Evolutionary conservation across 73 alveolate genomes (phyloP).

Genomic region (Tetrahymena thermophila): DNA sequence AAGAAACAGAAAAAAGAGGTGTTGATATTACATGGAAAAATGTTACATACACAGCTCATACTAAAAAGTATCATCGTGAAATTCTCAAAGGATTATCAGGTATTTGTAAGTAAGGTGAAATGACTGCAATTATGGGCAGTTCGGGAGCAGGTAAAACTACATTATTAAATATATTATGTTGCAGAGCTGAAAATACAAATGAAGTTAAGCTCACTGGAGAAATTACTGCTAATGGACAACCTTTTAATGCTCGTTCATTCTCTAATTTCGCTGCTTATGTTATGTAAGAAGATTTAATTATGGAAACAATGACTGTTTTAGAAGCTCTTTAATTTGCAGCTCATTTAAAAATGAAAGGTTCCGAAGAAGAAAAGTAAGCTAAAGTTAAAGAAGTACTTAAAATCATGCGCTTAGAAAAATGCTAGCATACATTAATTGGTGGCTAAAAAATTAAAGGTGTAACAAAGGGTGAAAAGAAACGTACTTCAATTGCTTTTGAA

Average conservation of each 20-base stretch:
- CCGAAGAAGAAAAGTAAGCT: constrained; percentile 26
- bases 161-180: constrained; percentile 26
- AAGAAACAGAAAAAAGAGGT: background rate
- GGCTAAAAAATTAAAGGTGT: constrained; percentile 72
- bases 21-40: background rate
- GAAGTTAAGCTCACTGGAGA: constrained; percentile 28
- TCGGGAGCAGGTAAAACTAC: constrained; percentile 62
- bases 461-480: constrained; percentile 86
- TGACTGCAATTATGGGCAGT: constrained; percentile 55
- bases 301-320: constrained; percentile 47
- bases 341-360: constrained; percentile 50
- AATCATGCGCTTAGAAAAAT: constrained; percentile 48
- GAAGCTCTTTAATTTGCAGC: constrained; percentile 61
- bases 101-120: constrained; percentile 38
- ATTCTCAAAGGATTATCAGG: constrained; percentile 15
- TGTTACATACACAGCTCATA: background rate
- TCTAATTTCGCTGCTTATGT: constrained; percentile 46
- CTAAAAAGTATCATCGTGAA: background rate
- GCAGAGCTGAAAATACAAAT: constrained; percentile 19
- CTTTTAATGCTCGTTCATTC: constrained; percentile 18
- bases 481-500: constrained; percentile 87
- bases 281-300: constrained; percentile 47
- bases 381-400: constrained; percentile 57
- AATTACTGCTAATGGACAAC: constrained; percentile 7
- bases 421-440: constrained; percentile 71